Conservation (phyloP, 495 filamentous ascomycete species). For the Aspergillus heteromorphus region DNA sequence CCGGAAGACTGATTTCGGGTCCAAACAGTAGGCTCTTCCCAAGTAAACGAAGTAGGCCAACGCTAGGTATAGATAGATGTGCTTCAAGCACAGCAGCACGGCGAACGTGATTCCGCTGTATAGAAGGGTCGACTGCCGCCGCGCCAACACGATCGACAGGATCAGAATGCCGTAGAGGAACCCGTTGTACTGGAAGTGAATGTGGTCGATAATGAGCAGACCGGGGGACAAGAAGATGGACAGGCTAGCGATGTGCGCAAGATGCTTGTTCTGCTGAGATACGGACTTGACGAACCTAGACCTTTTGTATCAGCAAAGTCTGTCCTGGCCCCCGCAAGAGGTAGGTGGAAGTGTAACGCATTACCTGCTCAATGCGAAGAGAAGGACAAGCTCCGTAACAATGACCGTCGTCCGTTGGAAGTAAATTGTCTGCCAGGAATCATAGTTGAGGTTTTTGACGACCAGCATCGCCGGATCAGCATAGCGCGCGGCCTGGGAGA, state of each 20-base stretch:
- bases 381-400: conserved; percentile 73
- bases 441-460: conserved; percentile 74
- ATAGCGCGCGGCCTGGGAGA: conserved; percentile 74
- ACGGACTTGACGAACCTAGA: conserved; percentile 66
- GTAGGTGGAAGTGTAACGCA: neutral
- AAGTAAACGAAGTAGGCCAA: conserved; percentile 95
- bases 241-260: conserved; percentile 80
- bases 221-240: conserved; percentile 90
- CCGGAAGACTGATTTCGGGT: conserved; percentile 66
- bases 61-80: conserved; percentile 96
- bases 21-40: conserved; percentile 82
- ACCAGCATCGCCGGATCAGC: conserved; percentile 77
- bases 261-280: conserved; percentile 56
- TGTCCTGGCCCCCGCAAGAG: too few relatives aligned
- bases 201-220: conserved; percentile 94
- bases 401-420: conserved; percentile 90
- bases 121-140: conserved; percentile 70
- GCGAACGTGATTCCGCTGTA: conserved; percentile 79
- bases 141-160: conserved; percentile 74
- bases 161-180: conserved; percentile 89
- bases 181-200: conserved; percentile 99
- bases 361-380: conserved; percentile 78
- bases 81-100: conserved; percentile 83
- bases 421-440: conserved; percentile 86
- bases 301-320: neutral